A percentile compares a stretch with the other conserved stretches of the same genome.
These are phyloP conservation scores for Eimeria necatrix DNA, from an alignment of 169 alveolate genomes.

Conservation along the genomic window DNA sequence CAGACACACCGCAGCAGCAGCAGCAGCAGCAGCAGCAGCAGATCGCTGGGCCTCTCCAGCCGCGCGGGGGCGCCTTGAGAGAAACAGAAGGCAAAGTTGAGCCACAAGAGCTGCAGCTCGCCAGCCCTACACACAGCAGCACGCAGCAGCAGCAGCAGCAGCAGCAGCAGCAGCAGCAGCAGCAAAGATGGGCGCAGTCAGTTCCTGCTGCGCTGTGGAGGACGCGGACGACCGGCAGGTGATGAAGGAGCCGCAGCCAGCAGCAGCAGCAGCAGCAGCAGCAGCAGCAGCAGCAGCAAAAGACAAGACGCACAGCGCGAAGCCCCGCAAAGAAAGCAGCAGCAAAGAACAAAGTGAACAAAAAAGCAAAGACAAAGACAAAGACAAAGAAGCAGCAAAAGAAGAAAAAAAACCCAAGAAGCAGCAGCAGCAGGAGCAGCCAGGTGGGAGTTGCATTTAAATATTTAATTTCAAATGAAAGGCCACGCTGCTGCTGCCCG, in stretches of 20 bases:
- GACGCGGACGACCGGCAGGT: constrained; percentile 64
- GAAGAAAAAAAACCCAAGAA: background rate
- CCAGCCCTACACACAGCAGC: too few relatives aligned
- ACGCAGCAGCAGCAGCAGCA: too few relatives aligned
- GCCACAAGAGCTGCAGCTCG: too few relatives aligned
- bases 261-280: too few relatives aligned
- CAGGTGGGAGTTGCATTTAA: background rate
- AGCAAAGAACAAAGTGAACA: background rate
- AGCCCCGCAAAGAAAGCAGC: background rate
- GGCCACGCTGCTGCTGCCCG: too few relatives aligned
- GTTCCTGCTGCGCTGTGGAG: constrained; percentile 83
- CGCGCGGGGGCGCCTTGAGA: too few relatives aligned
- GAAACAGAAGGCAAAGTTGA: too few relatives aligned
- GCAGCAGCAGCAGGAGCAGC: background rate
- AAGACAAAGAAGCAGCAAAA: background rate
- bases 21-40: too few relatives aligned
- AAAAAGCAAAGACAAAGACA: background rate
- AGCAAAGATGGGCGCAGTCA: constrained; percentile 79
- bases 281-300: too few relatives aligned
- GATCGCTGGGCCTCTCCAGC: too few relatives aligned
- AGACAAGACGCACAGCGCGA: background rate
- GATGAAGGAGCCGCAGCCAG: constrained; percentile 10
- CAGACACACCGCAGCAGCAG: too few relatives aligned
- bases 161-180: background rate
- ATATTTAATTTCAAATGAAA: too few relatives aligned